phyloP scores from a whole-genome alignment of 345 rosid genomes.

The Excoecaria cochinchinensis region DNA sequence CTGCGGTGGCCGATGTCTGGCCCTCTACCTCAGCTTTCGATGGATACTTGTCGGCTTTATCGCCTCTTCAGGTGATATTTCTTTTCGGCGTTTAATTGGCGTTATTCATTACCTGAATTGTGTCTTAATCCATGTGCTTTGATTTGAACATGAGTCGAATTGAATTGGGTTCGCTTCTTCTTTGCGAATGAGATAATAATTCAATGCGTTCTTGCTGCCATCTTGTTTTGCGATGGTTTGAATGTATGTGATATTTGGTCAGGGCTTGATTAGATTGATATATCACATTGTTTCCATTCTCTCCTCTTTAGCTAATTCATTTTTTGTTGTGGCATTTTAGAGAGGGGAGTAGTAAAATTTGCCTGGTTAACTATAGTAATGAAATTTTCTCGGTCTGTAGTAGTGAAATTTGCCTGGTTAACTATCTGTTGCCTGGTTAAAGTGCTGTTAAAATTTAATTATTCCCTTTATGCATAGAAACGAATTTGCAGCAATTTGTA shows the following conservation, averaged over 20 bases:
- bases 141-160: neutral
- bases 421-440: neutral
- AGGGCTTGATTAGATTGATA: neutral
- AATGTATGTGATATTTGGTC: neutral
- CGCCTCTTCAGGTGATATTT: slow-evolving; percentile 84
- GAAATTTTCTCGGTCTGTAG: too few species aligned
- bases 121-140: neutral
- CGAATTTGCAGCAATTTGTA: neutral
- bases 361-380: too few species aligned
- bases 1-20: slow-evolving; percentile 96
- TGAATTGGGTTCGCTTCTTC: neutral
- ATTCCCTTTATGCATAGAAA: neutral
- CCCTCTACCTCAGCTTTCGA: slow-evolving; percentile 99
- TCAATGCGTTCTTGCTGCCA: slow-evolving; percentile 4
- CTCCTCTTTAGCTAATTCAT: neutral
- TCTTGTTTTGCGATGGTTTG: neutral
- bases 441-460: neutral
- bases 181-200: neutral
- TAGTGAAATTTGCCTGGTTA: neutral
- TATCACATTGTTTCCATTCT: neutral
- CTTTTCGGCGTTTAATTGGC: neutral
- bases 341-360: too few species aligned
- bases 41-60: slow-evolving; percentile 88
- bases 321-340: neutral
- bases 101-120: neutral